Evolutionary conservation across 2,329 filamentous ascomycete genomes (phyloP), one percentile per base, ranked within the genome.

Genomic region (Pseudogymnoascus sp.): DNA sequence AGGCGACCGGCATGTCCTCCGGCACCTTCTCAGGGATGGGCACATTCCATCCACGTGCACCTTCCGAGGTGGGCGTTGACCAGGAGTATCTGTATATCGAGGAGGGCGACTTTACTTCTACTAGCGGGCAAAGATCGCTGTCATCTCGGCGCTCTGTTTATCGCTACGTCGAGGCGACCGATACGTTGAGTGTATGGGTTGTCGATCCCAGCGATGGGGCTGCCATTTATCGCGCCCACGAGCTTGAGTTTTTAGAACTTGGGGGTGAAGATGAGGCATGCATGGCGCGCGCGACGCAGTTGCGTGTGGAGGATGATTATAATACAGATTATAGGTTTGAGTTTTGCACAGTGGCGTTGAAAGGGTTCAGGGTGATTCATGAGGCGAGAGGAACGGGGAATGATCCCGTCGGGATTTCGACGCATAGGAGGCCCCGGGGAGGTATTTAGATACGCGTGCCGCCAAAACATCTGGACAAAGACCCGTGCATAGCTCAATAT

Each of bases 261-360:
- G 68, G 67, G 1, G 65, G 67, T 25, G 40, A 6, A 7, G 40
- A 27, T 2, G 65, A 70, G 10, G 65, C 63, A 58, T 8, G 36
- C 31, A n/a, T 48, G 60, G 52, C 33, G 80, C 0, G 89, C 87
- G 84, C 73, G 76, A 42, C 88, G 87, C 0, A 84, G 79, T 74
- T 90, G 25, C 92, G 89, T 70, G 80, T 85, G 25, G 80, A 87
- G 31, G 88, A 92, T 68, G 84, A 84, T 66, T 92, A 92, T 69
- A 79, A 87, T 62, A 86, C 88, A 45, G 76, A 78, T 39, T 91
- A 90, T 72, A 79, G 84, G 63, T 92, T 92, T 73, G 73, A 72
- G 7, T 88, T 86, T 67, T 71, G 78, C 48, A 83, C 82, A 12
- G 77, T 86, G 1, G 81, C 80, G 42, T 67, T 90, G 66, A 70